Percentiles rank a stretch among this genome's conserved stretches.
Evolutionary conservation across 2,329 filamentous ascomycete genomes (phyloP).

Genomic region (Ascochyta viciae-villosae): DNA sequence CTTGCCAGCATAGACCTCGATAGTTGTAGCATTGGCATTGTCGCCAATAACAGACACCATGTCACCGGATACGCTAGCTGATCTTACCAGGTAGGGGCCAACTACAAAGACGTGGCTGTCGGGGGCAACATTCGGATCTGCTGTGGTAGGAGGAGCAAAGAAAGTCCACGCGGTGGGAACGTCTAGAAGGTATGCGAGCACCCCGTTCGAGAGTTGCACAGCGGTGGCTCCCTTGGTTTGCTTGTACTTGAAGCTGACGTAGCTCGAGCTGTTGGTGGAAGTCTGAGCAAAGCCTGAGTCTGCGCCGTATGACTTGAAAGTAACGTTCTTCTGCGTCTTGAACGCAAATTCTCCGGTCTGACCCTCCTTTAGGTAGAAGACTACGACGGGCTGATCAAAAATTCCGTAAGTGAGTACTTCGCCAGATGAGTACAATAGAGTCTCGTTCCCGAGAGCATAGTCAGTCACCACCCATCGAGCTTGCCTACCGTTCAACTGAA

Average conservation of each 20-base stretch:
- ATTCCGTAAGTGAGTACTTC: conserved; percentile 59
- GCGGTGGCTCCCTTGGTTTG: conserved; percentile 57
- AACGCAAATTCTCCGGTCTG: conserved; percentile 61
- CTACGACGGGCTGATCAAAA: conserved; percentile 58
- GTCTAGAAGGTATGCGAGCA: conserved; percentile 62
- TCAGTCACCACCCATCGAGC: conserved; percentile 64
- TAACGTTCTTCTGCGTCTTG: conserved; percentile 49
- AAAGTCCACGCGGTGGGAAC: conserved; percentile 63
- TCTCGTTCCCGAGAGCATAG: conserved; percentile 57
- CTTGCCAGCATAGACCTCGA: conserved; percentile 51
- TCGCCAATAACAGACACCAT: conserved; percentile 59
- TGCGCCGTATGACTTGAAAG: conserved; percentile 52
- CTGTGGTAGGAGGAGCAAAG: conserved; percentile 60
- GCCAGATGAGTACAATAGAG: conserved; percentile 59
- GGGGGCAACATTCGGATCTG: conserved; percentile 54
- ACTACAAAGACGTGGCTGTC: conserved; percentile 52
- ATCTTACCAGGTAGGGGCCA: conserved; percentile 46
- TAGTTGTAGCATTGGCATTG: conserved; percentile 48
- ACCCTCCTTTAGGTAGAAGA: conserved; percentile 58
- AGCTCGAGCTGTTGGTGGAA: conserved; percentile 20
- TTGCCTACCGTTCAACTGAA: conserved; percentile 61
- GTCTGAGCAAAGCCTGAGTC: conserved; percentile 46
- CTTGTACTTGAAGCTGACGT: conserved; percentile 53
- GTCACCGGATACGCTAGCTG: conserved; percentile 49
- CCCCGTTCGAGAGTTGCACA: conserved; percentile 58